Evolutionary conservation across 352 stramenopile species (phyloP).

Genomic region (Phytophthora constricta): DNA sequence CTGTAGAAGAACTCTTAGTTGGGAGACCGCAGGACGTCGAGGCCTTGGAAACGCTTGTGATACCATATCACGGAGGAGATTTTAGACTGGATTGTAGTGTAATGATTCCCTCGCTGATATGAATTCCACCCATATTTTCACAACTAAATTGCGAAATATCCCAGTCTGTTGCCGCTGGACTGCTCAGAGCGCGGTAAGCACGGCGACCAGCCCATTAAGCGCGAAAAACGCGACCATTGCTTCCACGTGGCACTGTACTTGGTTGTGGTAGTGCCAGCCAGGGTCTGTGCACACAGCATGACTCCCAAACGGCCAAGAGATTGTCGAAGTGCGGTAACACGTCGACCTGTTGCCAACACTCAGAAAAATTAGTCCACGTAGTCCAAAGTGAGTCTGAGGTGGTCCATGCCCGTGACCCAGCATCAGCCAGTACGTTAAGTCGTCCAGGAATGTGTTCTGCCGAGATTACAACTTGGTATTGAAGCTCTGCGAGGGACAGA

Average conservation of each 20-base stretch:
- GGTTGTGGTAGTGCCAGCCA: conserved; percentile 17
- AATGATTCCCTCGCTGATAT: conserved; percentile 2
- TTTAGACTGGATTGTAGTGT: conserved; percentile 22
- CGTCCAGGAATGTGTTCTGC: conserved; percentile 25
- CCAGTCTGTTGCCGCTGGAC: neutral
- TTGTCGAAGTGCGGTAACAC: conserved; percentile 14
- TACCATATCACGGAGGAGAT: conserved; percentile 21
- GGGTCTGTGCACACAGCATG: conserved; percentile 10
- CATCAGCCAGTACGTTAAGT: conserved; percentile 22
- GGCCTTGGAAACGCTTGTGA: conserved; percentile 17
- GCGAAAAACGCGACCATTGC: conserved; percentile 15
- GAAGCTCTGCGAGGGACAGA: conserved; percentile 25
- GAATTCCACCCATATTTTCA: conserved; percentile 15
- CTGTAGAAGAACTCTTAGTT: conserved; percentile 8
- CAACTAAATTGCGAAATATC: conserved; percentile 13
- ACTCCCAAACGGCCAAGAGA: conserved; percentile 22
- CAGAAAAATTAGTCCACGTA: conserved; percentile 24
- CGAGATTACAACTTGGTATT: conserved; percentile 21
- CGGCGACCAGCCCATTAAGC: conserved; percentile 8
- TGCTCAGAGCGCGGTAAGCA: neutral
- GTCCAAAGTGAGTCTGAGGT: neutral
- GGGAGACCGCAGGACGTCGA: too few species aligned
- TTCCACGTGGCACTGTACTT: conserved; percentile 20
- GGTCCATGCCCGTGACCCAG: conserved; percentile 25
- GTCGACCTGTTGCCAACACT: conserved; percentile 16